phyloP scores from a whole-genome alignment of 2,329 filamentous ascomycete species.

The Huntiella decipiens region DNA sequence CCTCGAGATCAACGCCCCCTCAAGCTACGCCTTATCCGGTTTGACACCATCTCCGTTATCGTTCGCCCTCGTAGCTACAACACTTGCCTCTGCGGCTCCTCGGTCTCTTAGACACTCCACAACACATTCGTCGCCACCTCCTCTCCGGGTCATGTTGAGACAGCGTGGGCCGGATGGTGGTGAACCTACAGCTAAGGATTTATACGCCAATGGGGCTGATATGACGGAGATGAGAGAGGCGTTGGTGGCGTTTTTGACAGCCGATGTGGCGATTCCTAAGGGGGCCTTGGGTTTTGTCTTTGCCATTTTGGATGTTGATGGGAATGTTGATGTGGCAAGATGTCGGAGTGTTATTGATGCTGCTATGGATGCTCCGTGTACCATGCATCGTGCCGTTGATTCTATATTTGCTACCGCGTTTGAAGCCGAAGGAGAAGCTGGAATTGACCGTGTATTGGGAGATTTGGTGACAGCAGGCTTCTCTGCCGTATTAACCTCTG shows the following conservation, averaged over 20 bases:
- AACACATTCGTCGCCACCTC: neutral
- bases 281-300: conserved; percentile 5
- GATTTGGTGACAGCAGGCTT: conserved; percentile 27
- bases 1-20: conserved; percentile 33
- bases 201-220: neutral
- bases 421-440: conserved; percentile 9
- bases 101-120: neutral
- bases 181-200: neutral
- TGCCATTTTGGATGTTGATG: neutral
- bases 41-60: conserved; percentile 28
- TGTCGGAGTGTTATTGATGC: conserved; percentile 23
- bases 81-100: neutral
- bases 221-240: neutral
- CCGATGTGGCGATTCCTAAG: neutral
- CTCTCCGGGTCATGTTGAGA: conserved; percentile 35
- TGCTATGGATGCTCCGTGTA: conserved; percentile 25
- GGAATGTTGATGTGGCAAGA: conserved; percentile 18
- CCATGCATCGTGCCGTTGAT: conserved; percentile 41
- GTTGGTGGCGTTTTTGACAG: neutral
- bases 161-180: conserved; percentile 22
- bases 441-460: conserved; percentile 16
- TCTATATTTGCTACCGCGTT: conserved; percentile 19
- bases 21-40: conserved; percentile 31
- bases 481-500: conserved; percentile 32
- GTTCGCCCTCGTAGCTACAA: conserved; percentile 15